A percentile compares a stretch with the other conserved stretches of the same genome.
These are phyloP conservation scores for Mycogone perniciosa DNA, from an alignment of 2,329 filamentous ascomycete genomes.

Conservation along the genomic window DNA sequence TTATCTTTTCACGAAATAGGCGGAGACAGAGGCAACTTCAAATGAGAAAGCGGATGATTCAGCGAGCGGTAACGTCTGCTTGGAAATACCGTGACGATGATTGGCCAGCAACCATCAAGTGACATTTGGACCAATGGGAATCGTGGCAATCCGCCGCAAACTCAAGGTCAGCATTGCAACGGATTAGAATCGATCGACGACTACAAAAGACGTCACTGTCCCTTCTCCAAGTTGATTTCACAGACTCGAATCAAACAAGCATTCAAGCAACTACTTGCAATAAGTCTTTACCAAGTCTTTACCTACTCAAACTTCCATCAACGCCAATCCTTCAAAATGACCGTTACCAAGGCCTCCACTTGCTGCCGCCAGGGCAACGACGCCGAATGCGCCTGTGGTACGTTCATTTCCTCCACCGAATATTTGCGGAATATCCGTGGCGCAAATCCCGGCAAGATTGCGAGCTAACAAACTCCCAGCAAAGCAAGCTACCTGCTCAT, in stretches of 20 bases:
- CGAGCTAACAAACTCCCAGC: constrained; percentile 31
- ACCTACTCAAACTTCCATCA: not conserved
- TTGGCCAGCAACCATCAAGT: constrained; percentile 1
- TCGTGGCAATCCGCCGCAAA: constrained; percentile 1
- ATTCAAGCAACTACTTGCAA: not conserved
- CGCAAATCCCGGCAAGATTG: not conserved
- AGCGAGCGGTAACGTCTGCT: constrained; percentile 3
- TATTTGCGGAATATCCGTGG: not conserved
- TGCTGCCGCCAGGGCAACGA: constrained; percentile 50
- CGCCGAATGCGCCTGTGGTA: constrained; percentile 51
- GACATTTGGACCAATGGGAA: constrained; percentile 10
- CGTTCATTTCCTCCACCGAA: constrained; percentile 21
- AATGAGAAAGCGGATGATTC: no score
- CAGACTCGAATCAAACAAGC: not conserved
- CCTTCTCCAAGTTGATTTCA: not conserved
- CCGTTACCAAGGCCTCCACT: constrained; percentile 37
- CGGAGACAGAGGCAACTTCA: no score
- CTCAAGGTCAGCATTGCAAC: constrained; percentile 2
- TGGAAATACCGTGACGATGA: constrained; percentile 13
- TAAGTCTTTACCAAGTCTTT: no score
- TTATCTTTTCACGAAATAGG: no score
- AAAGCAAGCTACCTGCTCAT: constrained; percentile 71
- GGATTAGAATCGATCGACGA: constrained; percentile 1
- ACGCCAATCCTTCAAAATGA: constrained; percentile 23
- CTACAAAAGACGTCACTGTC: constrained; percentile 15